A percentile compares a stretch with the other conserved stretches of the same genome.
phyloP scores from a whole-genome alignment of 75 land plant species.

The Azolla pinnata region DNA sequence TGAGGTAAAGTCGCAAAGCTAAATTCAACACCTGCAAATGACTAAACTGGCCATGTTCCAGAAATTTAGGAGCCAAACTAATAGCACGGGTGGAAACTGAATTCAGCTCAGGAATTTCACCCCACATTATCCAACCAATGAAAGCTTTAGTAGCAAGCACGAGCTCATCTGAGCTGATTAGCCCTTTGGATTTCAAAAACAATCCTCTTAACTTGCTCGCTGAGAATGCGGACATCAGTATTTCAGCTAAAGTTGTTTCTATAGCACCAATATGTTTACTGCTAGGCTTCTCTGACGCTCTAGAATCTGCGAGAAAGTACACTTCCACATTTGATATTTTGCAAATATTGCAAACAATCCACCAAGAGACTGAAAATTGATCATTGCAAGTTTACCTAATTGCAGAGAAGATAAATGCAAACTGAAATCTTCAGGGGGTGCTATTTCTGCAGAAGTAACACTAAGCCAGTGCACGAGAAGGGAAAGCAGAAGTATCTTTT shows the following conservation, averaged over 20 bases:
- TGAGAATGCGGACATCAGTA: conserved; percentile 39
- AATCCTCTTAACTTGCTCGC: conserved; percentile 16
- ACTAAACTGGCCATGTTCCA: conserved; percentile 68
- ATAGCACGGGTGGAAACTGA: conserved; percentile 34
- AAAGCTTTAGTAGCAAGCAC: conserved; percentile 29
- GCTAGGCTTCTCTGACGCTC: not conserved
- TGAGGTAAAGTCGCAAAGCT: not conserved
- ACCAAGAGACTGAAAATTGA: not conserved
- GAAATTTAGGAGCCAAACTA: conserved; percentile 40
- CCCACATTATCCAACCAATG: conserved; percentile 57
- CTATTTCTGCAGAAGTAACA: conserved; percentile 46
- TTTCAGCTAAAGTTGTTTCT: conserved; percentile 47
- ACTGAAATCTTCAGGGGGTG: conserved; percentile 68
- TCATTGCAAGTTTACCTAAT: conserved; percentile 48
- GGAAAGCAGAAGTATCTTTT: conserved; percentile 46
- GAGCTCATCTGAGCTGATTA: conserved; percentile 33
- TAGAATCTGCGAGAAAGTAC: conserved; percentile 3
- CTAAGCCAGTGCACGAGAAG: conserved; percentile 57
- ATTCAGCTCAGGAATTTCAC: conserved; percentile 24
- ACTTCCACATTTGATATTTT: no score
- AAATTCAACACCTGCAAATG: conserved; percentile 56
- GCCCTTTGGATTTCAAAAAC: conserved; percentile 11
- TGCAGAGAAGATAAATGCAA: conserved; percentile 64
- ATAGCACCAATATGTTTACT: not conserved
- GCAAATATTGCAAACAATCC: no score